These are phyloP conservation scores for Simplicillium sp. DNA, from an alignment of 2,329 filamentous ascomycete species.

Conservation along the genomic window DNA sequence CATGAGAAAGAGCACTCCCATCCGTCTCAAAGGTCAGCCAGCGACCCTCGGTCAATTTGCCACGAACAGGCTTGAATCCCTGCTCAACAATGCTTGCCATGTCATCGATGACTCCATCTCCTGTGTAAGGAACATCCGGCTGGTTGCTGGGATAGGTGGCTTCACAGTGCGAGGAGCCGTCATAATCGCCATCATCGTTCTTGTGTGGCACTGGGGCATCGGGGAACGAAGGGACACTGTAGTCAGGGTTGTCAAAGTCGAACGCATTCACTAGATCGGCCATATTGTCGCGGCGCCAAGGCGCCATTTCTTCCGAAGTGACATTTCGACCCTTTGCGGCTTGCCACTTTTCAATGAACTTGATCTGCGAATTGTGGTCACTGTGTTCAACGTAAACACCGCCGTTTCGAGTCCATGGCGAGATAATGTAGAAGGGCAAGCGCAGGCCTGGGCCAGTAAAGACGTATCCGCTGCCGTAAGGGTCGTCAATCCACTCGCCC, in stretches of 20 bases:
- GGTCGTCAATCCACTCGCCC: conserved; percentile 41
- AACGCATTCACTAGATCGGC: conserved; percentile 25
- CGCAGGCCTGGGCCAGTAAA: conserved; percentile 29
- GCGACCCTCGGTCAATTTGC: conserved; percentile 43
- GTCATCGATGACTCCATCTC: conserved; percentile 21
- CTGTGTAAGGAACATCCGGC: conserved; percentile 38
- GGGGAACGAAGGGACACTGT: conserved; percentile 35
- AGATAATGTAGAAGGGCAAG: conserved; percentile 45
- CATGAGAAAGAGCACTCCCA: conserved; percentile 28
- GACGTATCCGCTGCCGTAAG: conserved; percentile 27
- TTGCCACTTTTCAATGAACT: conserved; percentile 42
- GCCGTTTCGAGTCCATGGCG: conserved; percentile 43
- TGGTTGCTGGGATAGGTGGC: conserved; percentile 18
- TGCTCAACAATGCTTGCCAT: conserved; percentile 33
- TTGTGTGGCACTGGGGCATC: conserved; percentile 30
- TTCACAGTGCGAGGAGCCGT: conserved; percentile 26
- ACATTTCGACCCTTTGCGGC: conserved; percentile 28
- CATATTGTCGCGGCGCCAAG: conserved; percentile 22
- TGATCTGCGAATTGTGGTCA: conserved; percentile 45
- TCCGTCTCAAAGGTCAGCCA: conserved; percentile 40
- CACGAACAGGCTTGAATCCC: conserved; percentile 43
- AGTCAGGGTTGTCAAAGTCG: conserved; percentile 40
- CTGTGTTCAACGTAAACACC: conserved; percentile 43
- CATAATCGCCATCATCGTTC: conserved; percentile 30
- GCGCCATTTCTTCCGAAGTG: conserved; percentile 16